Conservation (phyloP, 306 rosid species). For the Begonia masoniana region DNA sequence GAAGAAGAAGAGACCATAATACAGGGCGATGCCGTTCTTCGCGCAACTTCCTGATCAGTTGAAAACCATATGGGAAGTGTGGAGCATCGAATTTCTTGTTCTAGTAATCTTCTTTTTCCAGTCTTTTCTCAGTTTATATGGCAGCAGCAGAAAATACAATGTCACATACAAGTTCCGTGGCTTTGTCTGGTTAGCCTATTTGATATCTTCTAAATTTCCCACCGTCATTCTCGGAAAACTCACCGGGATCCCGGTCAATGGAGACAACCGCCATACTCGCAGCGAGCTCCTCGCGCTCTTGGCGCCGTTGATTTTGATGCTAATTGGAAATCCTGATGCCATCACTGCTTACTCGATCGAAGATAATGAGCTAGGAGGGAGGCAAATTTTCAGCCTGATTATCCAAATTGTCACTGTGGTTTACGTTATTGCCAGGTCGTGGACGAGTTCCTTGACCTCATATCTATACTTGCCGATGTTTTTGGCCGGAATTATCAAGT, state of each 20-base stretch:
- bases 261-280: conserved; percentile 22
- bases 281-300: conserved; percentile 33
- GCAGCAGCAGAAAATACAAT: conserved; percentile 40
- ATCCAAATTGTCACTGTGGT: conserved; percentile 41
- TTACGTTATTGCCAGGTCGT: conserved; percentile 37
- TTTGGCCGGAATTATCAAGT: conserved; percentile 39
- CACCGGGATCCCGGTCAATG: conserved; percentile 28
- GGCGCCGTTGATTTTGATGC: conserved; percentile 51
- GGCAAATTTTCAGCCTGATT: conserved; percentile 32
- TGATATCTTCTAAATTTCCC: conserved; percentile 31
- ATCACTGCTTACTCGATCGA: conserved; percentile 66
- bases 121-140: conserved; percentile 39
- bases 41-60: conserved; percentile 23
- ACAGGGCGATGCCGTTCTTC: conserved; percentile 14
- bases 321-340: conserved; percentile 53
- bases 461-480: conserved; percentile 44
- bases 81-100: conserved; percentile 16
- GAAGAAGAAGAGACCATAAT: background rate
- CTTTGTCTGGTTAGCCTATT: conserved; percentile 42
- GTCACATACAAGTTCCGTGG: conserved; percentile 37
- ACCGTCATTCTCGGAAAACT: conserved; percentile 49
- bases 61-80: conserved; percentile 27
- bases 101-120: conserved; percentile 25
- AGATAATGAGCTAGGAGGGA: conserved; percentile 40
- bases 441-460: conserved; percentile 37